phyloP scores from a whole-genome alignment of 176 grass and related monocot genomes.

The Puya raimondii region DNA sequence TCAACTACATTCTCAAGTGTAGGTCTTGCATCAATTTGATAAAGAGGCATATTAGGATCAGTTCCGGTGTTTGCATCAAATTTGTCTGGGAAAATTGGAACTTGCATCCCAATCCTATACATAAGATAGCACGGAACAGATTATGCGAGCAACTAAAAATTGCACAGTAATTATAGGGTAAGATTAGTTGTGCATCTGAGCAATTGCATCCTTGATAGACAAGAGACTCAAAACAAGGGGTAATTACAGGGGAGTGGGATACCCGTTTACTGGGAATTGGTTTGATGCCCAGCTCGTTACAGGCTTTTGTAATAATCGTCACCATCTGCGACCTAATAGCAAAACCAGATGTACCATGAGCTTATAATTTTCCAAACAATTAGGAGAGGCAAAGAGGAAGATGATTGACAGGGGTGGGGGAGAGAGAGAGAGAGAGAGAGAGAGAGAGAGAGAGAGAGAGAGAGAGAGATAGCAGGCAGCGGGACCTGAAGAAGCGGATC shows the following conservation, averaged over 20 bases:
- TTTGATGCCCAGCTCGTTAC: conserved; percentile 82
- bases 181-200: not conserved
- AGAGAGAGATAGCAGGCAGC: not conserved
- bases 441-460: not conserved
- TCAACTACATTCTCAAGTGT: no score
- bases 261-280: conserved; percentile 69
- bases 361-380: not conserved
- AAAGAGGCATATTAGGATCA: no score
- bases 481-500: conserved; percentile 80
- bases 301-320: conserved; percentile 82
- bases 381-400: not conserved
- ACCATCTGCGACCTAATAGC: conserved; percentile 64
- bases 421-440: not conserved
- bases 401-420: not conserved
- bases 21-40: no score
- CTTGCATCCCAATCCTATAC: no score
- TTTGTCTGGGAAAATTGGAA: no score
- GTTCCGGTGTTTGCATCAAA: no score
- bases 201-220: not conserved
- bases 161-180: no score
- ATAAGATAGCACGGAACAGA: no score
- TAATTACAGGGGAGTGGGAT: conserved; percentile 15
- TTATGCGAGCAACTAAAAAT: no score
- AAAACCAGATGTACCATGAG: not conserved
- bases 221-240: conserved; percentile 11